Base-by-base conservation (phyloP, 495 filamentous ascomycete genomes). In the Xylaria bambusicola region DNA sequence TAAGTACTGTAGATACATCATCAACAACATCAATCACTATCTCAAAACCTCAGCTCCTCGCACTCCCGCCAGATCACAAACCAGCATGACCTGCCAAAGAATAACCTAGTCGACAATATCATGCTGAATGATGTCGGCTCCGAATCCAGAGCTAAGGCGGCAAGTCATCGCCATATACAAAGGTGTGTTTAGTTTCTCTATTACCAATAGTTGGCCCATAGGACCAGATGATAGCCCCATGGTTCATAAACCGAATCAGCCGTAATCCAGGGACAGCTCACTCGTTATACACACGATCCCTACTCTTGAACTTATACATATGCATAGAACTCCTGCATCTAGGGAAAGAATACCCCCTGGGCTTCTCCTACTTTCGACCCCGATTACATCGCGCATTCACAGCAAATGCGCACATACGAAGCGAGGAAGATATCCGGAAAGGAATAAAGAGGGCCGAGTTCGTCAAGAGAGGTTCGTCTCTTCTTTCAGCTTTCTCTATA, bases 91-190 rank as follows among this genome's bases (percentile, higher is more conserved):
- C n/a, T n/a, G n/a, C n/a, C n/a, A n/a, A n/a, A n/a, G n/a, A n/a
- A n/a, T n/a, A n/a, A n/a, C n/a, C n/a, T n/a, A n/a, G n/a, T n/a
- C n/a, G n/a, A n/a, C n/a, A n/a, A n/a, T n/a, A 46, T 10, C n/a
- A 47, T 12, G 21, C 44, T 23, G 13, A 13, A 63, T 52, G 10
- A 64, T 64, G 61, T 56, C 66, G 12, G 42, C 61, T 23, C 67
- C 76, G 4, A 84, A 83, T 51, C 73, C 77, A 17, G 77, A 81
- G 55, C 82, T 97, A 5, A 84, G 92, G 46, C 79, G 82, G 49
- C 85, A 96, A 69, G 94, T 97, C 31, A 90, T 96, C 52, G 81
- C 82, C 18, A 84, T 97, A 51, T 98, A 98, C 79, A 97, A 96
- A 86, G 89, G 93, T 90, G 71, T 13, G 71, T 26, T 18, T 38